These are phyloP conservation scores for Candida pseudoglaebosa DNA, from an alignment of 805 yeast genomes.

Conservation along the genomic window DNA sequence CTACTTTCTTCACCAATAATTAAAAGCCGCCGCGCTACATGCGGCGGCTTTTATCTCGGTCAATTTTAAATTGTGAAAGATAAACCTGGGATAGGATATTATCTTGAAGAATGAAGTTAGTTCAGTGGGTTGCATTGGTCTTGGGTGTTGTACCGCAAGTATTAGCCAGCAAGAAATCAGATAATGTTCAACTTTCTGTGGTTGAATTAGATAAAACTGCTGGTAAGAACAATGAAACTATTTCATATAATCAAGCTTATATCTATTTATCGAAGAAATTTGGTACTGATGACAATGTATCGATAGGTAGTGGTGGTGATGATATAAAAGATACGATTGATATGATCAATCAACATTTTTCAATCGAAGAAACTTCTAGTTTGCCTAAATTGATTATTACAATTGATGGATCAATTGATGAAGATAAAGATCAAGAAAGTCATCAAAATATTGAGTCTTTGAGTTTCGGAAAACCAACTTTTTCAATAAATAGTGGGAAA, in stretches of 20 bases:
- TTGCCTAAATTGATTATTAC: slow-evolving; percentile 25
- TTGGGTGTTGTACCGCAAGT: slow-evolving; percentile 1
- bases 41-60: too few relatives aligned
- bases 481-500: slow-evolving; percentile 2
- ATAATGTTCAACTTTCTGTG: neutral
- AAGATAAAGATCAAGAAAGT: too few relatives aligned
- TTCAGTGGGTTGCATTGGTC: slow-evolving; percentile 6
- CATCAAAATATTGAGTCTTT: too few relatives aligned
- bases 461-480: neutral
- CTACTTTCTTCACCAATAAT: too few relatives aligned
- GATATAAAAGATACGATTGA: slow-evolving; percentile 9
- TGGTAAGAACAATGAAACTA: neutral
- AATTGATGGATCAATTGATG: slow-evolving; percentile 37
- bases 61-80: too few relatives aligned
- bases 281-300: slow-evolving; percentile 35
- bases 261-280: slow-evolving; percentile 45
- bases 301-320: slow-evolving; percentile 20
- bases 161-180: neutral
- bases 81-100: too few relatives aligned
- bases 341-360: neutral
- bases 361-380: neutral
- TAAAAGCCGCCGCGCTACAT: too few relatives aligned
- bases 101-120: slow-evolving; percentile 4
- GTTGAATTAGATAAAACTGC: slow-evolving; percentile 1
- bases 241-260: slow-evolving; percentile 24